Evolutionary conservation across 148 eudicot genomes (phyloP).

Genomic region (Silene latifolia): DNA sequence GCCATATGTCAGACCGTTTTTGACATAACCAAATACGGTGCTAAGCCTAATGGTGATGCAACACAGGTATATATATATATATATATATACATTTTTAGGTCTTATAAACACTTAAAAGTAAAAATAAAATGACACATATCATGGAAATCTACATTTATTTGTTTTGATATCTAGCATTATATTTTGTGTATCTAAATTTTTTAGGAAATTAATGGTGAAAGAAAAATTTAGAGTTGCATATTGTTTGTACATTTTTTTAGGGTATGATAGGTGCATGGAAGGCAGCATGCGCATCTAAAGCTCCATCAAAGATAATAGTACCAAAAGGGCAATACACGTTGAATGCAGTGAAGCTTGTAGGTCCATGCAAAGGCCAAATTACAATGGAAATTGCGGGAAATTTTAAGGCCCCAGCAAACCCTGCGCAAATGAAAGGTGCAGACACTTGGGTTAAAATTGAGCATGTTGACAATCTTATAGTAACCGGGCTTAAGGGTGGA

Average conservation of each 20-base stretch:
- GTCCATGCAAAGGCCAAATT: conserved; percentile 56
- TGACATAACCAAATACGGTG: conserved; percentile 23
- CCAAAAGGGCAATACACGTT: conserved; percentile 43
- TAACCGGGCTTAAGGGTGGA: conserved; percentile 28
- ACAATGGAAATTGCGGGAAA: conserved; percentile 48
- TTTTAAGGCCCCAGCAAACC: conserved; percentile 47
- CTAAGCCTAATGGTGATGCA: conserved; percentile 24
- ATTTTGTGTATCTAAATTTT: background rate
- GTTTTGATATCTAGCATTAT: background rate
- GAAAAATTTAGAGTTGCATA: background rate
- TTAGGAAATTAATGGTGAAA: too few relatives aligned
- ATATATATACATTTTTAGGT: too few relatives aligned
- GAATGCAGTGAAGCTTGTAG: conserved; percentile 34
- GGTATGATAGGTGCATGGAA: conserved; percentile 45
- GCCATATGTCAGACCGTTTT: conserved; percentile 10
- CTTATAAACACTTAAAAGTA: too few relatives aligned
- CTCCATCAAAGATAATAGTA: conserved; percentile 36
- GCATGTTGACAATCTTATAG: conserved; percentile 28
- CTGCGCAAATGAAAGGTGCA: conserved; percentile 24
- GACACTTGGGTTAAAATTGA: conserved; percentile 46
- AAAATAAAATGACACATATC: too few relatives aligned
- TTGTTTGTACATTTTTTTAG: conserved; percentile 20
- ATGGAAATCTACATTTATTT: background rate
- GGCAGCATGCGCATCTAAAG: conserved; percentile 43
- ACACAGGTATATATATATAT: conserved; percentile 18